Percentiles rank a stretch among this genome's conserved stretches.
phyloP scores from a whole-genome alignment of 169 alveolate genomes.

The Cystoisospora suis region DNA sequence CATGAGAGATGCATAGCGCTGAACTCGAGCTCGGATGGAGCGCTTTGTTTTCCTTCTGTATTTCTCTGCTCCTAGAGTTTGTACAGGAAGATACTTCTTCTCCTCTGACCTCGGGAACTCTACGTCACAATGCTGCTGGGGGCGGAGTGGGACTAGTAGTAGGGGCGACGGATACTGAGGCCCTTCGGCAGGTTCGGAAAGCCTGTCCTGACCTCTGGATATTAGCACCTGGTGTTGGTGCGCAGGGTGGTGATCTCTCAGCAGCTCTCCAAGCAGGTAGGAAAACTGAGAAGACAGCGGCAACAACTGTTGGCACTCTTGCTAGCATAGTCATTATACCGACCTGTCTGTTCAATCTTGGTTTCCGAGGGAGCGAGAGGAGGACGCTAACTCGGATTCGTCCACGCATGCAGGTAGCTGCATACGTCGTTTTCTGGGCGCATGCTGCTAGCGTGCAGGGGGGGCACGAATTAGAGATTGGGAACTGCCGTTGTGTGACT shows the following conservation, averaged over 20 bases:
- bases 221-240: conserved; percentile 77
- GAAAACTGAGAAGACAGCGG: too few relatives aligned
- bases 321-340: neutral
- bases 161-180: conserved; percentile 75
- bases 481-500: too few relatives aligned
- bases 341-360: neutral
- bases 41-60: neutral
- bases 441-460: neutral
- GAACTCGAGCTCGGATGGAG: neutral
- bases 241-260: conserved; percentile 76
- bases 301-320: too few relatives aligned
- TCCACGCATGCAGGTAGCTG: neutral
- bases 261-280: conserved; percentile 64
- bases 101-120: neutral
- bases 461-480: too few relatives aligned
- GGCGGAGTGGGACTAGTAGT: conserved; percentile 68
- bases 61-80: neutral
- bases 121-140: conserved; percentile 19
- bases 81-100: neutral
- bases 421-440: neutral
- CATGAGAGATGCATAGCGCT: too few relatives aligned
- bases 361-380: neutral
- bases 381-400: neutral
- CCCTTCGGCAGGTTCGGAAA: conserved; percentile 65
- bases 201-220: conserved; percentile 69